Evolutionary conservation across 768 basidiomycete species (phyloP).

Genomic region (Mycena rosella): DNA sequence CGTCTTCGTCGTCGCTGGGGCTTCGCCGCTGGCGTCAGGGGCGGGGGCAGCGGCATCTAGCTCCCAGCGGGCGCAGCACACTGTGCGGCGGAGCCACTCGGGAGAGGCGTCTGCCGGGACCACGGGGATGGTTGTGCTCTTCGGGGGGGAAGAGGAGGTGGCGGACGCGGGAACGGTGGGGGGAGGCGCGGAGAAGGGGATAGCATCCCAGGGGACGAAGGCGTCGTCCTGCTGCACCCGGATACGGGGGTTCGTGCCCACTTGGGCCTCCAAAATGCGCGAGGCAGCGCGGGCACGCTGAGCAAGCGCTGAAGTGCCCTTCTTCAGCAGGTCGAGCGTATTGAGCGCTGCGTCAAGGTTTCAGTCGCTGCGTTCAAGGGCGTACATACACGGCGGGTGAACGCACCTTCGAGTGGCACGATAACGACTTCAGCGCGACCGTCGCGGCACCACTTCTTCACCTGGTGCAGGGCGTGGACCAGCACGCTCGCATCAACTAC

Average conservation of each 20-base stretch:
- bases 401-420: conserved; percentile 89
- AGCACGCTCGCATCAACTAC: conserved; percentile 88
- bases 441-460: conserved; percentile 87
- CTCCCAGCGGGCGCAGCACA: conserved; percentile 88
- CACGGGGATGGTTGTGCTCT: conserved; percentile 40
- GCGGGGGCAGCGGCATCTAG: conserved; percentile 61
- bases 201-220: conserved; percentile 85
- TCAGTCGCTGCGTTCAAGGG: conserved; percentile 5
- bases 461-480: conserved; percentile 79
- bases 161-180: conserved; percentile 26
- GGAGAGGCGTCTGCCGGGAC: conserved; percentile 52
- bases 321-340: conserved; percentile 93
- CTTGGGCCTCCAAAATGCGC: conserved; percentile 88
- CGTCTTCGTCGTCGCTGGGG: conserved; percentile 44
- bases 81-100: conserved; percentile 88
- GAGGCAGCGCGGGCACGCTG: conserved; percentile 90
- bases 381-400: neutral
- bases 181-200: conserved; percentile 55
- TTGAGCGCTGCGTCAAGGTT: conserved; percentile 74
- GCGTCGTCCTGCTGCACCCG: conserved; percentile 87
- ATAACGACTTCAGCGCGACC: conserved; percentile 84
- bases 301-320: conserved; percentile 83
- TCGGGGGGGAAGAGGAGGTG: conserved; percentile 28
- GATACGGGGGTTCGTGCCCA: conserved; percentile 85
- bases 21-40: conserved; percentile 24